Evolutionary conservation across 1,139 yeast species (phyloP).

Genomic region (Eremothecium sinecaudum): DNA sequence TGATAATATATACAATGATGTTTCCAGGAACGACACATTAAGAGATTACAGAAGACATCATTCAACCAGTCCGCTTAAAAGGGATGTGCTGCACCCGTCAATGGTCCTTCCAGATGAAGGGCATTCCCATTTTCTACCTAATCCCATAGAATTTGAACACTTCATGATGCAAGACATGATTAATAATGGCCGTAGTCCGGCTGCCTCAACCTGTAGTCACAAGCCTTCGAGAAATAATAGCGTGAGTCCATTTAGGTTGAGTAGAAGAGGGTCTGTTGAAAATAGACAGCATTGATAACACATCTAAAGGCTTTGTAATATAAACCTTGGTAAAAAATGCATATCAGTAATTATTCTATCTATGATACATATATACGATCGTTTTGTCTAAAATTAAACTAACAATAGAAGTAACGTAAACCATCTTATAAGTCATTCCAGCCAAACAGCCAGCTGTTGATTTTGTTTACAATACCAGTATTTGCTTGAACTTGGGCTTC

Average conservation of each 20-base stretch:
- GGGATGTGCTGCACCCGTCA: background rate
- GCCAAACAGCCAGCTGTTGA: constrained; percentile 42
- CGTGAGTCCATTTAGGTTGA: constrained; percentile 8
- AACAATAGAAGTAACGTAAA: background rate
- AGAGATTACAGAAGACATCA: constrained; percentile 6
- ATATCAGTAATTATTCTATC: background rate
- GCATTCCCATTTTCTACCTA: background rate
- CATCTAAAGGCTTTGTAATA: no score
- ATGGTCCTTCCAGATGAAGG: background rate
- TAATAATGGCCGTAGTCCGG: background rate
- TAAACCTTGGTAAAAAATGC: background rate
- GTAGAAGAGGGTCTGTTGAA: constrained; percentile 6
- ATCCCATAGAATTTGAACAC: background rate
- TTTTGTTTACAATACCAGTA: constrained; percentile 24
- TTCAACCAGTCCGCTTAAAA: constrained; percentile 11
- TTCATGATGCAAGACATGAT: background rate
- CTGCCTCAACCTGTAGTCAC: background rate
- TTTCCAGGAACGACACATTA: background rate
- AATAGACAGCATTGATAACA: constrained; percentile 8
- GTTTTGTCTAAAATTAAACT: background rate
- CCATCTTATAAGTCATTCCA: constrained; percentile 41
- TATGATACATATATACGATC: constrained; percentile 4
- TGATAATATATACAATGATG: background rate
- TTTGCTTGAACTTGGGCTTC: constrained; percentile 16
- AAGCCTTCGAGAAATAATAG: constrained; percentile 9